These are phyloP conservation scores for Ajuga reptans DNA, from an alignment of 305 asterid species.

Conservation along the genomic window DNA sequence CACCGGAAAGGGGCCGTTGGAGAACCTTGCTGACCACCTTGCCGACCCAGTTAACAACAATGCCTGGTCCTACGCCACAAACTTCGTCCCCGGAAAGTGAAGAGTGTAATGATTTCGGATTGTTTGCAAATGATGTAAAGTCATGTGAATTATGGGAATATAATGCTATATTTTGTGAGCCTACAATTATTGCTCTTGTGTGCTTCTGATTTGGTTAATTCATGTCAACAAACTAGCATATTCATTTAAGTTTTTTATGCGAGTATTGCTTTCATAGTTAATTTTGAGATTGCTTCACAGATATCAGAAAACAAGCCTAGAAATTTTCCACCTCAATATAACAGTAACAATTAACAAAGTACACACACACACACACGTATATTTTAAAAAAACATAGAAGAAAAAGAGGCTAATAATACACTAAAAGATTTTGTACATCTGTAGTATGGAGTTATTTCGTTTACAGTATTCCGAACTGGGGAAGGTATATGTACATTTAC, in stretches of 20 bases:
- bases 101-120: background rate
- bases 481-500: slow-evolving; percentile 1
- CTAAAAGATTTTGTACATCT: background rate
- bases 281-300: too few species aligned
- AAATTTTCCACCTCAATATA: too few species aligned
- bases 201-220: background rate
- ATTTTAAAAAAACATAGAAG: too few species aligned
- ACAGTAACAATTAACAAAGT: too few species aligned
- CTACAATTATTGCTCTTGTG: background rate
- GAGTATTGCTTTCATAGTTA: too few species aligned
- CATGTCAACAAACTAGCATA: background rate
- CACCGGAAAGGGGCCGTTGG: slow-evolving; percentile 51
- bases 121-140: slow-evolving; percentile 27
- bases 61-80: slow-evolving; percentile 48
- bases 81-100: slow-evolving; percentile 48
- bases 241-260: too few species aligned
- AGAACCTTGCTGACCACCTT: slow-evolving; percentile 44
- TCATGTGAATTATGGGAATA: slow-evolving; percentile 24
- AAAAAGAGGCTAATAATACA: too few species aligned
- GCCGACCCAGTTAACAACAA: slow-evolving; percentile 54
- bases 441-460: background rate
- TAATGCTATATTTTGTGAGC: slow-evolving; percentile 20
- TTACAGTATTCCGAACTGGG: slow-evolving; percentile 2
- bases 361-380: too few species aligned
- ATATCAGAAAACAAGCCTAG: too few species aligned